These are phyloP conservation scores for Diplocarpon mali DNA, from an alignment of 2,329 filamentous ascomycete species.

Conservation along the genomic window DNA sequence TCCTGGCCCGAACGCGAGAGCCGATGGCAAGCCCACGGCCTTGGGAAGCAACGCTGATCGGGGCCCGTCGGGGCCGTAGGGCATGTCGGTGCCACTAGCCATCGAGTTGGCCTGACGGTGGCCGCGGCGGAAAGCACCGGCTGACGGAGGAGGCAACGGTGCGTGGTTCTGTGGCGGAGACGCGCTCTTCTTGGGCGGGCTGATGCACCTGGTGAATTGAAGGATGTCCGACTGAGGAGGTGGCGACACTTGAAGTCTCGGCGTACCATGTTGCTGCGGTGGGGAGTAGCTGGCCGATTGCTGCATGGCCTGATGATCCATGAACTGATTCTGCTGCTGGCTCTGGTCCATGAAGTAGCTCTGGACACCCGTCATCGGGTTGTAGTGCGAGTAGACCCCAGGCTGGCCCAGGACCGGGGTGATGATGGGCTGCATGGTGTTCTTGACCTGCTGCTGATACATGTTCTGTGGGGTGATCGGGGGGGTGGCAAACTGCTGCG, in stretches of 20 bases:
- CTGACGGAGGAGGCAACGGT: conserved; percentile 77
- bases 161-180: conserved; percentile 58
- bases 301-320: conserved; percentile 28
- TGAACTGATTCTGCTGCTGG: conserved; percentile 33
- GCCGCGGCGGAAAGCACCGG: conserved; percentile 83
- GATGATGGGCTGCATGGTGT: conserved; percentile 35
- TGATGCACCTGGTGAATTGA: conserved; percentile 48
- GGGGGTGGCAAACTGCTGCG: conserved; percentile 40
- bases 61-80: conserved; percentile 28
- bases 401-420: conserved; percentile 48
- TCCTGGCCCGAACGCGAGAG: conserved; percentile 84
- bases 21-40: conserved; percentile 67
- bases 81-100: conserved; percentile 31
- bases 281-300: conserved; percentile 34
- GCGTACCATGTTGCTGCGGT: conserved; percentile 45
- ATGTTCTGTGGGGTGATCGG: conserved; percentile 40
- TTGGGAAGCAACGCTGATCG: conserved; percentile 59
- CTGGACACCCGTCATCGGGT: conserved; percentile 76
- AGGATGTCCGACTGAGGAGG: conserved; percentile 49
- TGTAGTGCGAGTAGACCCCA: conserved; percentile 73
- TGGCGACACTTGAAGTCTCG: conserved; percentile 73
- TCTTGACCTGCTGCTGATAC: conserved; percentile 28
- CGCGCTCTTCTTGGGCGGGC: conserved; percentile 54
- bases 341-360: conserved; percentile 51
- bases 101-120: conserved; percentile 80